Evolutionary conservation across 495 filamentous ascomycete genomes (phyloP).

Genomic region (Poronia punctata): DNA sequence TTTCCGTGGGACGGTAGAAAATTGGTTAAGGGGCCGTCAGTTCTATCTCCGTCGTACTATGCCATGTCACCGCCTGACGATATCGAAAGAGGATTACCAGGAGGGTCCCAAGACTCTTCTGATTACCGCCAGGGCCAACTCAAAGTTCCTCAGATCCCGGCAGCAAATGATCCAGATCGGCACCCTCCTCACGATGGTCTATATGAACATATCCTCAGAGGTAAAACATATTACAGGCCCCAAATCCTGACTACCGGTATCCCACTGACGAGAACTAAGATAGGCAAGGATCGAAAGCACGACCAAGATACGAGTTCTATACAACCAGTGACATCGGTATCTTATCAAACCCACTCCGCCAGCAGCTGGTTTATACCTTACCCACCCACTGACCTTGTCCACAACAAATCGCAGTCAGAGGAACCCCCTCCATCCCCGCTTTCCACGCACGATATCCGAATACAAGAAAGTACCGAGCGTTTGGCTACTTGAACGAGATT

Average conservation of each 20-base stretch:
- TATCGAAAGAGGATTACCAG: not conserved
- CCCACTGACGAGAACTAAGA: not conserved
- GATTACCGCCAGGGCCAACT: not conserved
- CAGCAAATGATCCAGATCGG: not conserved
- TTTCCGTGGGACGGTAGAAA: not conserved
- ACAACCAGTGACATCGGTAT: not conserved
- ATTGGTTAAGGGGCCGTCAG: too few relatives aligned
- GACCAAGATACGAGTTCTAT: not conserved
- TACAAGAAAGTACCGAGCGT: not conserved
- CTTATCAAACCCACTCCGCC: not conserved
- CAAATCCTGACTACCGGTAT: not conserved
- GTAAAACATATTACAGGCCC: not conserved
- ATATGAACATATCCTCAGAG: not conserved
- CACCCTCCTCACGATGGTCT: conserved; percentile 4
- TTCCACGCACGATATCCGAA: not conserved
- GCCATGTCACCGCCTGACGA: not conserved
- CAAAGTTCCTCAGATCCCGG: not conserved
- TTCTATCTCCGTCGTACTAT: not conserved
- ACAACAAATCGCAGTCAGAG: not conserved
- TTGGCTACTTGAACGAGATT: not conserved
- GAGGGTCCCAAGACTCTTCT: not conserved
- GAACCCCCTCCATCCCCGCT: not conserved
- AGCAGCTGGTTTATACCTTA: not conserved
- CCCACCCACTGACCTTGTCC: not conserved
- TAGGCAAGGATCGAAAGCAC: too few relatives aligned